Evolutionary conservation across 2,329 filamentous ascomycete species (phyloP), one percentile per base, ranked within the genome.

Genomic region (Dichotomopilus funicola): DNA sequence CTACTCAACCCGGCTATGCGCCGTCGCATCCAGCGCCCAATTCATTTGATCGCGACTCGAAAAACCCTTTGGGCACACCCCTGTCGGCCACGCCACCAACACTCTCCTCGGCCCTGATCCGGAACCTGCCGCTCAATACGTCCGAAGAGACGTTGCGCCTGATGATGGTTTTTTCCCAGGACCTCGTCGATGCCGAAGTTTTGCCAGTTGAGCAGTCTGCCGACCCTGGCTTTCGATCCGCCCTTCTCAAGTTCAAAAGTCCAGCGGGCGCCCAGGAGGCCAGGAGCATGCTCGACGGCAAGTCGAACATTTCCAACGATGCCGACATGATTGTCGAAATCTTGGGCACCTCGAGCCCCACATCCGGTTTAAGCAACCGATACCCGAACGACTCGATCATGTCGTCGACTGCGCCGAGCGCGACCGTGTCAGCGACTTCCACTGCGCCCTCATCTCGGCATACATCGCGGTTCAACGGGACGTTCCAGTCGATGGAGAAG

Each of bases 401-500:
- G 45, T 68, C 60, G 2, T 48, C 71, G 31, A 66, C 70, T 43
- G 69, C 75, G 13, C 75, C 77, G 2, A 73, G 75, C 38, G 70
- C 68, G 0, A 63, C 72, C 3, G 72, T 74, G 6, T 71, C 71
- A 4, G 69, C 72, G 4, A 71, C 77, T 5, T 77, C 78, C 2
- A 74, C 74, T 13, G 73, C 73, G 49, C 73, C 73, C 50, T 71
- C 73, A 12, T 69, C 73, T 40, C 78, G 80, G 59, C 80, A 83
- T 63, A 71, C 77, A 5, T 78, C 80, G 50, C 79, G 83, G 54
- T 88, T 81, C 68, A 83, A 82, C 61, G 79, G 77, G 13, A 74
- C 78, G 3, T 88, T 87, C 64, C 80, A 84, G 57, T 73, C 78
- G 5, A 71, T 81, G 56, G 83, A 87, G 54, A 83, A 75, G 65